Percentiles rank a stretch among this genome's conserved stretches.
These are phyloP conservation scores for Phytopythium chamaehyphon DNA, from an alignment of 352 stramenopile genomes.

Conservation along the genomic window DNA sequence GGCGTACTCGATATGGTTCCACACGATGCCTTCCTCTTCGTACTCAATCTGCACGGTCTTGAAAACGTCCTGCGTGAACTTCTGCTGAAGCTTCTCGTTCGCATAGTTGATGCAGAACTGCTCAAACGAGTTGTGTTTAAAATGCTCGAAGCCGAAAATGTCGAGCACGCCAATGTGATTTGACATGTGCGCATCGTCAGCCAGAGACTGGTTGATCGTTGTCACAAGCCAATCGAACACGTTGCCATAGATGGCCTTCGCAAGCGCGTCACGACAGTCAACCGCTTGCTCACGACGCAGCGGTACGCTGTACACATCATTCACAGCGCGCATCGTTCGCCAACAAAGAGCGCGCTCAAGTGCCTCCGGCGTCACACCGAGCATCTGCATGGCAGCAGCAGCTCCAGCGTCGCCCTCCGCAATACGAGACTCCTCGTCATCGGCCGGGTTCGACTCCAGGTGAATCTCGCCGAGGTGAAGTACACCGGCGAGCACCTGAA, in stretches of 20 bases:
- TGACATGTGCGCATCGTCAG: constrained; percentile 48
- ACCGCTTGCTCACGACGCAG: constrained; percentile 74
- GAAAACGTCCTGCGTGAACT: constrained; percentile 90
- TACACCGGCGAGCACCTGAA: constrained; percentile 86
- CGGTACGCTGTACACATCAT: constrained; percentile 39
- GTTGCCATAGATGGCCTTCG: constrained; percentile 95
- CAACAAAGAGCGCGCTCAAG: constrained; percentile 71
- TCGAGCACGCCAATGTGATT: constrained; percentile 89
- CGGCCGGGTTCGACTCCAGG: constrained; percentile 70
- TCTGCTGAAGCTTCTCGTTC: constrained; percentile 92
- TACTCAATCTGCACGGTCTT: constrained; percentile 90
- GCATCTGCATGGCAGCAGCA: constrained; percentile 36
- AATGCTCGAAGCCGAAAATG: constrained; percentile 95
- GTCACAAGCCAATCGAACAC: constrained; percentile 97
- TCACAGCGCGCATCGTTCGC: constrained; percentile 44
- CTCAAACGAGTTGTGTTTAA: constrained; percentile 93
- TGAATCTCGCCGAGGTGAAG: constrained; percentile 96
- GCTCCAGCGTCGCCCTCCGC: constrained; percentile 27
- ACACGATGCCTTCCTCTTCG: constrained; percentile 88
- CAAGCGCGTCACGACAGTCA: constrained; percentile 92
- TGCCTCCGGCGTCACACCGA: constrained; percentile 46
- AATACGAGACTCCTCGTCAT: constrained; percentile 71
- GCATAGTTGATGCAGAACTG: constrained; percentile 93
- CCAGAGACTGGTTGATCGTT: constrained; percentile 73
- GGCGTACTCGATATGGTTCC: constrained; percentile 91